phyloP scores from a whole-genome alignment of 805 yeast species.

The Candida piceae region DNA sequence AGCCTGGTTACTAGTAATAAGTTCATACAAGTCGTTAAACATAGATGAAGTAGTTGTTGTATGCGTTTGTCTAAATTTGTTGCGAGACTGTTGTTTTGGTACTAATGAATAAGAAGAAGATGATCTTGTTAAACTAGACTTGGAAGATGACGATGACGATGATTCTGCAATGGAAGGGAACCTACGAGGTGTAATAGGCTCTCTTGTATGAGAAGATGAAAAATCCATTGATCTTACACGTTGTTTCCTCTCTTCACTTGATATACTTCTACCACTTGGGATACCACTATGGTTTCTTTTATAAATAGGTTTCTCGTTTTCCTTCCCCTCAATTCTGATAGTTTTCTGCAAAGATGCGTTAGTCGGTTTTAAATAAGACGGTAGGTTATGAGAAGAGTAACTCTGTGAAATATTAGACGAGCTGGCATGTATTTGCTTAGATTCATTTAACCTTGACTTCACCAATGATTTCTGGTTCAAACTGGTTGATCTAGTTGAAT shows the following conservation, averaged over 20 bases:
- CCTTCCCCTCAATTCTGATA: constrained; percentile 10
- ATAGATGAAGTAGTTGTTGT: too few species aligned
- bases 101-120: background rate
- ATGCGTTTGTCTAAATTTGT: too few species aligned
- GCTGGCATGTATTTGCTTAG: too few species aligned
- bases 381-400: background rate
- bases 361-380: constrained; percentile 21
- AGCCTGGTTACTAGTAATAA: too few species aligned
- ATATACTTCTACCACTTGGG: background rate
- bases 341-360: constrained; percentile 13
- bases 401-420: too few species aligned
- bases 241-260: constrained; percentile 7
- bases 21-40: too few species aligned
- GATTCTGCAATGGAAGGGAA: background rate
- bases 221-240: constrained; percentile 11
- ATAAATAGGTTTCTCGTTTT: constrained; percentile 7
- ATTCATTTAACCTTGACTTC: too few species aligned
- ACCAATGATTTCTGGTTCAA: constrained; percentile 7
- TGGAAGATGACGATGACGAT: background rate
- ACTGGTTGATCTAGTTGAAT: constrained; percentile 1
- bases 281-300: background rate
- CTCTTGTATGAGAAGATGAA: background rate
- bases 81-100: too few species aligned
- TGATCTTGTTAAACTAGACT: background rate
- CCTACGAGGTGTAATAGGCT: background rate